Evolutionary conservation across 306 rosid species (phyloP), one percentile per base, ranked within the genome.

Genomic region (Corylus avellana): DNA sequence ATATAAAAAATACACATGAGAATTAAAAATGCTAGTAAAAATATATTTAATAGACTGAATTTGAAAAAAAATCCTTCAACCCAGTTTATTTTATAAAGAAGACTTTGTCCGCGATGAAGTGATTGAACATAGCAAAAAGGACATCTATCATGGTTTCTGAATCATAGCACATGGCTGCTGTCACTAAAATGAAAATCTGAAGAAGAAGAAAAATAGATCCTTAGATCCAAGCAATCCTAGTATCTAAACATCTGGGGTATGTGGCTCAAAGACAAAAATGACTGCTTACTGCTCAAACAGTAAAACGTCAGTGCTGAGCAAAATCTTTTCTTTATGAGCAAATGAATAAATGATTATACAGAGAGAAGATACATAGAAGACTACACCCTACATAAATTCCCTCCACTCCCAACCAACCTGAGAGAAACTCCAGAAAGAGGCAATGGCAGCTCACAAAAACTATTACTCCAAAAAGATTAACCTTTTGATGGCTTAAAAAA

Each of bases 101-200:
- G 6, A 39, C 4, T 39, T 39, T 39, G 44, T 25, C 25, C 4
- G 70, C 70, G 14, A 17, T 7, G 11, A 32, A 32, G 10, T 63
- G n/a, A 64, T 64, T 64, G 48, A 67, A 67, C 50, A 67, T 39
- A 17, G 72, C 50, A 67, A 37, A 42, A 67, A 18, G 72, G 51
- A 61, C 70, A 63, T 13, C 18, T 27, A 59, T 59, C 18, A 35
- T 64, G 47, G 32, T 64, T 64, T 67, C 16, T 14, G 51, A 68
- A 68, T 18, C 72, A 68, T 2, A 3, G 46, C 51, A 42, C 51
- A 42, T 67, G 29, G 72, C 50, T 67, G 16, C 14, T 4, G 51
- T 63, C 39, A 35, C 70, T 63, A 32, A 29, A 63, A 63, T 29
- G 46, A 63, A 63, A 12, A 32, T 32, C 11, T 12, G 70, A 6